Evolutionary conservation across 371 early-diverging fungal species (phyloP).

Genomic region (Rhizomucor pusillus): DNA sequence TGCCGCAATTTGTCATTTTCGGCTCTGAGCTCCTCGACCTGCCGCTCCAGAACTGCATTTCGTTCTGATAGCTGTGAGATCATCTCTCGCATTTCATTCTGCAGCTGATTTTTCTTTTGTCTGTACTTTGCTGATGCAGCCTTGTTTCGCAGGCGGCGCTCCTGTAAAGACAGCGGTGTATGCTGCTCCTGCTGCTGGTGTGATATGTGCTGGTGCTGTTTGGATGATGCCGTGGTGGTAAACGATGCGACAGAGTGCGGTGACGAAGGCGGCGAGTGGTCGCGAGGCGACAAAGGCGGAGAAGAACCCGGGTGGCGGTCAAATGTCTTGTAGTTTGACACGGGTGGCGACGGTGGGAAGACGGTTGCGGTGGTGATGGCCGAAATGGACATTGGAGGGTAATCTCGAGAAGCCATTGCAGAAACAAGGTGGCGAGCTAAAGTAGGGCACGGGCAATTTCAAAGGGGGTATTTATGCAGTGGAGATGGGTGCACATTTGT

Average conservation of each 20-base stretch:
- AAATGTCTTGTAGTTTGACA: conserved; percentile 15
- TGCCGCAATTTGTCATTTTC: conserved; percentile 53
- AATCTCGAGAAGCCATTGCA: not conserved
- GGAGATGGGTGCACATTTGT: too few species aligned
- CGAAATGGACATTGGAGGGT: conserved; percentile 35
- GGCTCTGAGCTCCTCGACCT: conserved; percentile 46
- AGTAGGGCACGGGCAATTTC: conserved; percentile 2
- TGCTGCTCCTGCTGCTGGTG: not conserved
- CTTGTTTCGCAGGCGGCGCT: conserved; percentile 60
- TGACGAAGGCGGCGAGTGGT: conserved; percentile 27
- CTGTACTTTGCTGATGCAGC: conserved; percentile 66
- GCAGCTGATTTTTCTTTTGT: conserved; percentile 61
- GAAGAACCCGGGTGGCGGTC: too few species aligned
- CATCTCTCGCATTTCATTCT: conserved; percentile 56
- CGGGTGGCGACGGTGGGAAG: conserved; percentile 21
- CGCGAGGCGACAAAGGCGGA: conserved; percentile 38
- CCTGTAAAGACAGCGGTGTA: conserved; percentile 46
- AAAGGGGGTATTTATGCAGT: too few species aligned
- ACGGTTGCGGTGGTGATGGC: conserved; percentile 28
- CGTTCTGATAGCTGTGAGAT: conserved; percentile 50
- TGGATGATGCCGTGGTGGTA: too few species aligned
- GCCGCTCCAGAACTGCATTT: conserved; percentile 49
- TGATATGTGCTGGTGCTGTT: not conserved
- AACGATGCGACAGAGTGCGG: conserved; percentile 8
- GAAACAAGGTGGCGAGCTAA: not conserved